Evolutionary conservation across 1,284 basidiomycete species (phyloP).

Genomic region (Puccinia coronata): DNA sequence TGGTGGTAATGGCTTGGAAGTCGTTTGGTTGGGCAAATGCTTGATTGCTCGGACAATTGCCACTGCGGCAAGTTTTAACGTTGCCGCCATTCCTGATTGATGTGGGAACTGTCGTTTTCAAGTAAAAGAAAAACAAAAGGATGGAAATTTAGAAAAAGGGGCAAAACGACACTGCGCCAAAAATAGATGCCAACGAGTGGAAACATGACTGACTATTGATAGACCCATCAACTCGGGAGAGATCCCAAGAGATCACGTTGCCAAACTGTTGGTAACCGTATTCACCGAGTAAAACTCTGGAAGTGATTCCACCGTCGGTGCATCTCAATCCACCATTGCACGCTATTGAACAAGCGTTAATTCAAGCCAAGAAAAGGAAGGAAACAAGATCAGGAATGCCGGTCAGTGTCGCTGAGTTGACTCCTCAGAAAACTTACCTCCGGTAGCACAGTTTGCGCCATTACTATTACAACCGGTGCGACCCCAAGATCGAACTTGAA

Average conservation of each 20-base stretch:
- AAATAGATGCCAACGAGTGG: too few relatives aligned
- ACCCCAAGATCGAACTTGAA: conserved; percentile 52
- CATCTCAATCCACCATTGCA: conserved; percentile 51
- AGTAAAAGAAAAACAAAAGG: background rate
- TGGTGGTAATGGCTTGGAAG: conserved; percentile 34
- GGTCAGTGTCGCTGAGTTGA: background rate
- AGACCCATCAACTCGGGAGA: conserved; percentile 49
- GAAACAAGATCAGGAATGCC: background rate
- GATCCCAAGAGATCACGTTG: conserved; percentile 50
- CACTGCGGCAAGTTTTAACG: conserved; percentile 26
- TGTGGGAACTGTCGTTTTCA: conserved; percentile 24
- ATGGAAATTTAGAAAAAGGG: background rate
- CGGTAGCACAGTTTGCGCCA: conserved; percentile 51
- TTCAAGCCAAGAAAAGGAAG: too few relatives aligned
- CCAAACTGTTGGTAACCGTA: conserved; percentile 44
- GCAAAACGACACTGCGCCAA: background rate
- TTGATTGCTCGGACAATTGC: conserved; percentile 31
- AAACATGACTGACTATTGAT: conserved; percentile 50
- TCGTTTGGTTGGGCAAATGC: conserved; percentile 37
- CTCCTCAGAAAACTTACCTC: background rate
- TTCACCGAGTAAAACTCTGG: conserved; percentile 43
- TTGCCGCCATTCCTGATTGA: conserved; percentile 33
- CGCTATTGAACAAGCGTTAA: conserved; percentile 37
- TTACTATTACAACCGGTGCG: conserved; percentile 52
- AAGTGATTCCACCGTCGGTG: conserved; percentile 52